Base-by-base conservation (phyloP, 1,284 basidiomycete species). In the Puccinia novopanici region DNA sequence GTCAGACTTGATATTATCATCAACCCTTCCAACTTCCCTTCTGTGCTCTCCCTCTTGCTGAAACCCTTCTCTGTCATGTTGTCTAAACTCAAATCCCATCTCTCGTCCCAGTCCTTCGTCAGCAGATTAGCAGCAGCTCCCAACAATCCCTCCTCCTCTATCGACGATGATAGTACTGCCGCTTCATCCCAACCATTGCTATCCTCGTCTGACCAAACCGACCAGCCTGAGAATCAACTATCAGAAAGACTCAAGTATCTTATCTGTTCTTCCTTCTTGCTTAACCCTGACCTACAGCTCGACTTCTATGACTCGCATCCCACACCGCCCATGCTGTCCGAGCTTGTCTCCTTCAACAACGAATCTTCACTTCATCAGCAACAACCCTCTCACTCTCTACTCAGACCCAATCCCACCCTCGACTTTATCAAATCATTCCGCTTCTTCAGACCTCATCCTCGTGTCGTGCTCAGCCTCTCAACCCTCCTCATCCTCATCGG, bases 261-360 rank as follows among this genome's bases (percentile, higher is more conserved):
- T 17, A 79, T 79, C 37, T 79, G 76, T 59, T 71, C 76, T 4
- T 79, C 76, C 48, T 79, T 79, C 67, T 71, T 79, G 67, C 67
- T 79, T 30, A 79, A 71, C 34, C 76, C 76, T 12, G 42, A 50
- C 24, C 19, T 71, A 10, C 42, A 52, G 15, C 54, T 67, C 4
- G 40, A 50, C 40, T 79, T 71, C 37, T 79, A 79, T 45, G 75
- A 78, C 40, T 34, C 50, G 6, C 42, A 63, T n/a, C 13, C 63
- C 30, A 68, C 59, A 37, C 50, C 50, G 12, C 52, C 67, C 37
- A 54, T 68, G 13, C 19, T 34, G 34, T 67, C 63, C 24, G 27
- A 68, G 24, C 65, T 67, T 45, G 13, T 37, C 42, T 67, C 52
- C 54, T 22, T 55, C 72, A n/a, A 9, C 55, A 75, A 10, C 17